Base-by-base conservation (phyloP, 371 early-diverging fungal genomes). In the Parasitella parasitica region DNA sequence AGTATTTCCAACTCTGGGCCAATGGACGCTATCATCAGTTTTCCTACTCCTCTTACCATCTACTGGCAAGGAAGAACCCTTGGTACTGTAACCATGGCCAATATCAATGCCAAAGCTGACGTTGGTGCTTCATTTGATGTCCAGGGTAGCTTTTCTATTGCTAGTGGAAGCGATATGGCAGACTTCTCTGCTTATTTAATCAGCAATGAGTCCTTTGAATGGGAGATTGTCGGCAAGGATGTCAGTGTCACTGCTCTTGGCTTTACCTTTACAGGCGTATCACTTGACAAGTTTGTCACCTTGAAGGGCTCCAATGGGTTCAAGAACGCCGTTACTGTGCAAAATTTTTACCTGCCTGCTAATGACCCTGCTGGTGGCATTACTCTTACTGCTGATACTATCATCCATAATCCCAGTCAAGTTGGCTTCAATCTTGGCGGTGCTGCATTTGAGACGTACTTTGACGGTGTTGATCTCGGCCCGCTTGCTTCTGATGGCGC, bases 341-440 rank as follows among this genome's bases (percentile, higher is more conserved):
- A 74, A 48, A 71, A 73, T 2, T 84, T 85, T 72, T 71, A 85
- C 57, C 66, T 87, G 28, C 87, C 87, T 50, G 63, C 80, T 15
- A 80, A 85, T 53, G 84, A 84, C 54, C 79, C 85, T 49, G 63
- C 58, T 22, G 80, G 82, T 54, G 86, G 86, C 75, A 85, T 87
- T 56, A 75, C 80, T 7, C 67, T 87, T 24, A 71, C 66, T 30
- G 76, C 85, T 41, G 27, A 72, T 11, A 82, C 87, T 11, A 67
- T 74, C 6, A 78, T 86, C 56, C 69, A 66, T 50, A 76, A 76
- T 63, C 87, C 87, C 7, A 77, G 77, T 56, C 84, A 82, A 66
- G 72, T 86, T 37, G 87, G 87, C 54, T 81, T 86, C 67, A 46
- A 67, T 11, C 64, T 80, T 12, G 39, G 56, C 11, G 72, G 73